These are phyloP conservation scores for Aphanocladium album DNA, from an alignment of 2,329 filamentous ascomycete genomes.

Conservation along the genomic window DNA sequence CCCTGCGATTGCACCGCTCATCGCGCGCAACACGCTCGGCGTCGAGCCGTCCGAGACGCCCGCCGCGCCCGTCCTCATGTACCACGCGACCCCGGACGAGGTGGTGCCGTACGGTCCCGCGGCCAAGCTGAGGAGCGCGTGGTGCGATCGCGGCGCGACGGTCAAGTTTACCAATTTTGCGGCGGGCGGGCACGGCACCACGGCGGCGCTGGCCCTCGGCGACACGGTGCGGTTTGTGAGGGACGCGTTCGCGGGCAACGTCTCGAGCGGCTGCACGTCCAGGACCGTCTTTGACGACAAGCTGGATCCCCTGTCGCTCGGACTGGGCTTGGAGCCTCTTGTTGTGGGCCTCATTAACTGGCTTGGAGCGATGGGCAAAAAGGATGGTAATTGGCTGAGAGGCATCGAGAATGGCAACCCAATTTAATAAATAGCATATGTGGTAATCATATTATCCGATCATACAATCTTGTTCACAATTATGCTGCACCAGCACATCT, in stretches of 20 bases:
- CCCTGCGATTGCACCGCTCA: background rate
- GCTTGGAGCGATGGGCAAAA: background rate
- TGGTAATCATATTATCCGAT: no score
- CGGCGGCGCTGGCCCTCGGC: constrained; percentile 1
- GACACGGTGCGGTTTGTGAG: background rate
- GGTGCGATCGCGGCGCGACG: constrained; percentile 6
- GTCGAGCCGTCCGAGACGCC: constrained; percentile 2
- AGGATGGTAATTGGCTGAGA: constrained; percentile 2
- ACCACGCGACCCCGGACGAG: constrained; percentile 9
- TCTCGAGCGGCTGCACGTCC: constrained; percentile 4
- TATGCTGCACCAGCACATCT: no score
- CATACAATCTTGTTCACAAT: no score
- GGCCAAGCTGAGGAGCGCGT: background rate
- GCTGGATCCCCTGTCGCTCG: constrained; percentile 7
- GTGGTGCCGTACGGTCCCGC: constrained; percentile 5
- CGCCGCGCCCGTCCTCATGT: constrained; percentile 5
- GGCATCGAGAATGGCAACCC: background rate
- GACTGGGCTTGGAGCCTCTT: constrained; percentile 9
- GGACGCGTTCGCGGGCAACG: background rate
- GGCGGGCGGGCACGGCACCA: constrained; percentile 7
- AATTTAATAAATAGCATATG: constrained; percentile 9
- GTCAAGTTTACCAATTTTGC: constrained; percentile 2
- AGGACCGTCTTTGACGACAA: background rate
- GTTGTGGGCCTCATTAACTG: background rate
- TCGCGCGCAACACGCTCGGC: constrained; percentile 5